Evolutionary conservation across 78 protist species (phyloP).

Genomic region (Emiliania huxleyi): DNA sequence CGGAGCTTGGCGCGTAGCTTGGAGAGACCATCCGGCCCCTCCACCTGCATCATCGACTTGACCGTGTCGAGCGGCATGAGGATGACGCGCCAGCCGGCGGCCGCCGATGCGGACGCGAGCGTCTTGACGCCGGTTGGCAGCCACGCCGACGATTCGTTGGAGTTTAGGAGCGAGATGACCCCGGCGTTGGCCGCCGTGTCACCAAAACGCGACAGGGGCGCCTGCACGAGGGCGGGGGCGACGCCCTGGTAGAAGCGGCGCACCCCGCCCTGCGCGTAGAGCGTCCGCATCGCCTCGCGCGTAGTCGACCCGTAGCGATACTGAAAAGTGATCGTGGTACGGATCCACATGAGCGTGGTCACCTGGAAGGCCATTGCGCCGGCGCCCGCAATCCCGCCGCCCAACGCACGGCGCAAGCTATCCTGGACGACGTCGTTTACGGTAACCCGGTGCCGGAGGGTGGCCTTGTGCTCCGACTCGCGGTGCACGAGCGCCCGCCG

Average conservation of each 20-base stretch:
- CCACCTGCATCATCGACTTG: slow-evolving; percentile 27
- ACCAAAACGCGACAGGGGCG: slow-evolving; percentile 35
- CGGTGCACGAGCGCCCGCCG: no score
- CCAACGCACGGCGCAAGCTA: slow-evolving; percentile 54
- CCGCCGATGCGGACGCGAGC: background rate
- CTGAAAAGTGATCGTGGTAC: slow-evolving; percentile 15
- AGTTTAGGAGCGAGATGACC: background rate
- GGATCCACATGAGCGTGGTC: slow-evolving; percentile 24
- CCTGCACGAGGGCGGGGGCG: slow-evolving; percentile 9
- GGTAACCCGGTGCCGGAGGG: no score
- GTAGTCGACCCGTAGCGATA: background rate
- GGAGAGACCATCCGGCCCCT: background rate
- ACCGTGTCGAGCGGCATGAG: slow-evolving; percentile 18
- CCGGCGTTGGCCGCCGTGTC: slow-evolving; percentile 29
- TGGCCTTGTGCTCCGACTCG: no score
- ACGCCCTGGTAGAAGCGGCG: slow-evolving; percentile 31
- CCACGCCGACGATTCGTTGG: slow-evolving; percentile 3
- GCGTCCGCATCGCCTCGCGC: background rate
- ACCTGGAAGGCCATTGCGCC: background rate
- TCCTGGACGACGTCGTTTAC: no score
- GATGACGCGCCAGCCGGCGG: slow-evolving; percentile 40
- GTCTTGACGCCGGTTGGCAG: slow-evolving; percentile 70
- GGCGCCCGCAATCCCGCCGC: slow-evolving; percentile 48
- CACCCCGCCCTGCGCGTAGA: slow-evolving; percentile 38
- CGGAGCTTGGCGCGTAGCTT: background rate